Evolutionary conservation across 352 stramenopile species (phyloP).

Genomic region (Phytophthora melonis): DNA sequence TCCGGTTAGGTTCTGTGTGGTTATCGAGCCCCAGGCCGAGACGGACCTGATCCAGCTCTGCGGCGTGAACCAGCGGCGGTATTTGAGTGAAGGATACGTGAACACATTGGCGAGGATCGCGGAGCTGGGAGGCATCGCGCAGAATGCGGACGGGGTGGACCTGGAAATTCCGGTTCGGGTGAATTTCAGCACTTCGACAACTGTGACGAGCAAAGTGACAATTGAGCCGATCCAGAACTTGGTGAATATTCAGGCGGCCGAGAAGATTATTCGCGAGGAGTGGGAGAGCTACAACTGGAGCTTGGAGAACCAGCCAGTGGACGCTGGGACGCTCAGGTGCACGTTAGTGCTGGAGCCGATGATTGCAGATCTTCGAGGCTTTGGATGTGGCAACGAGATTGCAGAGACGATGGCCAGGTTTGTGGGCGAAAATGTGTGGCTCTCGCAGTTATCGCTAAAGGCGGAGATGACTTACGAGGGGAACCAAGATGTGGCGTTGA

Average conservation of each 20-base stretch:
- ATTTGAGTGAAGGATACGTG: conserved; percentile 10
- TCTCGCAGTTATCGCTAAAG: conserved; percentile 16
- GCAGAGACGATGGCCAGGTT: conserved; percentile 27
- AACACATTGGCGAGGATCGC: conserved; percentile 22
- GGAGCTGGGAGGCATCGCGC: neutral
- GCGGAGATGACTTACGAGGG: neutral
- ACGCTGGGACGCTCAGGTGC: conserved; percentile 19
- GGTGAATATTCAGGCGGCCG: conserved; percentile 22
- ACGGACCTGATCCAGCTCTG: conserved; percentile 23
- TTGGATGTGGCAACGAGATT: conserved; percentile 16
- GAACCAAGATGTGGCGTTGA: neutral
- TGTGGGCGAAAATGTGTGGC: conserved; percentile 30
- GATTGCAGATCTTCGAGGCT: conserved; percentile 11
- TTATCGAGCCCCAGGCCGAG: neutral
- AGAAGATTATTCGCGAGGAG: conserved; percentile 24
- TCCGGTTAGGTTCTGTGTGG: conserved; percentile 1
- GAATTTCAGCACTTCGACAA: conserved; percentile 12
- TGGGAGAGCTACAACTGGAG: conserved; percentile 30
- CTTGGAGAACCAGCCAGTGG: conserved; percentile 27
- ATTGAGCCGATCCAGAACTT: conserved; percentile 14
- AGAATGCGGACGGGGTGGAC: conserved; percentile 15
- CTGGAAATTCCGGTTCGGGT: conserved; percentile 27
- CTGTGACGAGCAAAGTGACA: neutral
- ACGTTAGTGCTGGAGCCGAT: conserved; percentile 31
- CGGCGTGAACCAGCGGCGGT: conserved; percentile 6